Evolutionary conservation across 306 rosid species (phyloP), one percentile per base, ranked within the genome.

Genomic region (Inga leiocalycina): DNA sequence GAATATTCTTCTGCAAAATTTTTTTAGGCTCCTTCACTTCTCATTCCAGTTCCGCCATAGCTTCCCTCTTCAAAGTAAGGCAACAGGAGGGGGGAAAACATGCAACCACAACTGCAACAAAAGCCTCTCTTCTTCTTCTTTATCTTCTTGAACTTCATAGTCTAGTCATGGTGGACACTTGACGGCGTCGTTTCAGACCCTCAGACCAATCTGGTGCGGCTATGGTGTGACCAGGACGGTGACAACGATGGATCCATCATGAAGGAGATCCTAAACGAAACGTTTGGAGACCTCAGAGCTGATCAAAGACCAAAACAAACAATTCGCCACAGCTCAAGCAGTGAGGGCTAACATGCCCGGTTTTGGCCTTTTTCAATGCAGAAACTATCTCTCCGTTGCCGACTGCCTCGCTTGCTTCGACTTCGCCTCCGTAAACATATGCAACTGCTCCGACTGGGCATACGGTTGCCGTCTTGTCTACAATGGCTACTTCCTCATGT

Each of bases 401-500:
- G 93, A 92, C 52, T 92, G 96, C 27, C 14, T 84, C 4, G 75
- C 79, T 69, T 92, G 97, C 85, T 87, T 89, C 45, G 3, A 77
- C 13, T 57, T 75, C 1, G 91, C 94, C 5, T 67, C 74, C 14
- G 34, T 81, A 15, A 88, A 64, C 3, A 30, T 64, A 19, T 41
- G 87, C 37, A 87, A 85, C 73, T 89, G 92, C 83, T 90, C 90
- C n/a, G 68, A 82, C 62, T 87, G 17, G 67, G 67, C 67, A 22
- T 61, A 88, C 66, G 97, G 97, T 8, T 93, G 89, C 17, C 91
- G 94, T 4, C 52, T 87, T 79, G 74, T 90, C 84, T 90, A 89
- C 35, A 91, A 92, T 5, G 97, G 92, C 2, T 92, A 94, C 88
- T 86, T 90, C 82, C 91, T 92, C 71, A 87, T 94, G 94, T 92